Percentiles rank a stretch among this genome's conserved stretches.
Conservation (phyloP, 2,329 filamentous ascomycete species). For the Aspergillus aculeatus region DNA sequence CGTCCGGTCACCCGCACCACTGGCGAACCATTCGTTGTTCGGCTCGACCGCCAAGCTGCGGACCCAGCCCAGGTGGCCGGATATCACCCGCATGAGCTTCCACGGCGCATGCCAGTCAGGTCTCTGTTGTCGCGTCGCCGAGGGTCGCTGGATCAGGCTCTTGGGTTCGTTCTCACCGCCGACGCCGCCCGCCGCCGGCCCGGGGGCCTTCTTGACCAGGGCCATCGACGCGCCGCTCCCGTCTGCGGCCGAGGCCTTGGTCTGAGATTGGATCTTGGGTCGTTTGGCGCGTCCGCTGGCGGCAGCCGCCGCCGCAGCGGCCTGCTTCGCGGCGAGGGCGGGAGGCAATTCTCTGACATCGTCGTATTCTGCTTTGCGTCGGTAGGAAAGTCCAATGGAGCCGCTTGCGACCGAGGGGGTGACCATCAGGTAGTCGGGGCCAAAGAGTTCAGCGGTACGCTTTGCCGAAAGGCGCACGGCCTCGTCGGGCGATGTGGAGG, state of each 20-base stretch:
- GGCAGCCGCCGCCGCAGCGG: constrained; percentile 60
- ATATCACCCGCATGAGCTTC: constrained; percentile 98
- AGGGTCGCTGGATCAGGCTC: constrained; percentile 63
- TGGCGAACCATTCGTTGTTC: constrained; percentile 96
- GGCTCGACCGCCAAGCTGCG: constrained; percentile 86
- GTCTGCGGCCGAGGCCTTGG: constrained; percentile 52
- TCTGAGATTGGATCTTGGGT: constrained; percentile 51
- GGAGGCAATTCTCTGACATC: constrained; percentile 74
- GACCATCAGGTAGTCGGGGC: constrained; percentile 47
- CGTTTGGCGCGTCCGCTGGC: constrained; percentile 63
- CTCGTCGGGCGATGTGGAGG: constrained; percentile 34
- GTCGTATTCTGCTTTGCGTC: constrained; percentile 66
- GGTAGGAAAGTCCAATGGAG: constrained; percentile 46
- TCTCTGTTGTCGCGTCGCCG: constrained; percentile 63
- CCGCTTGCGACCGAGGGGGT: constrained; percentile 44
- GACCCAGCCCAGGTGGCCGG: constrained; percentile 95
- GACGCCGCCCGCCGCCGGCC: constrained; percentile 31
- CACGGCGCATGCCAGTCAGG: constrained; percentile 97
- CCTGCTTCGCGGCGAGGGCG: constrained; percentile 75
- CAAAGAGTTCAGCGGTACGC: constrained; percentile 49
- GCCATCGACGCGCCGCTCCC: constrained; percentile 55
- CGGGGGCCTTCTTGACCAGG: constrained; percentile 47
- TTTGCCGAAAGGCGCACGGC: constrained; percentile 45
- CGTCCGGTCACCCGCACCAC: constrained; percentile 88
- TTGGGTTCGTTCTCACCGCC: constrained; percentile 51